Evolutionary conservation across 2,329 filamentous ascomycete species (phyloP), one percentile per base, ranked within the genome.

Genomic region (Amesomyces nigricolor): DNA sequence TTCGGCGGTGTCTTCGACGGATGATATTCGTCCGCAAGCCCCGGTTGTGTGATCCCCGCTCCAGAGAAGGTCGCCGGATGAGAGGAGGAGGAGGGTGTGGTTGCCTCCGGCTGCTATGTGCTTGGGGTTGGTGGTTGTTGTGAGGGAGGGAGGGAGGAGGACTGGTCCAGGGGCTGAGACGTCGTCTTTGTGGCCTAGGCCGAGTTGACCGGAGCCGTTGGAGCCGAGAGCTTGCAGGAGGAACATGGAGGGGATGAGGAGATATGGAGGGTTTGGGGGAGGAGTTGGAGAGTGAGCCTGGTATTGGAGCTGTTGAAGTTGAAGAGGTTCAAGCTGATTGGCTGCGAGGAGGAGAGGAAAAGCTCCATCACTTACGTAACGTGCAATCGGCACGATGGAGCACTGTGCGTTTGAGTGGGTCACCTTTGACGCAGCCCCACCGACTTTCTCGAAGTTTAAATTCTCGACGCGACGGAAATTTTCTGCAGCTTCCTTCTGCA

Each of bases 151-250:
- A 5, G 73, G 66, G 68, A 89, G 87, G n/a, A 79, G 63, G 60
- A 82, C 83, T 59, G 73, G 75, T 59, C 85, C 81, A 1, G 87
- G 86, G 0, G 81, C 74, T 1, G 85, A 86, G 47, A 88, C 82
- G 64, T 91, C 87, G 66, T 89, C 82, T 58, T 75, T 77, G 68
- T 90, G 87, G 17, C 82, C 82, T 56, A 90, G 79, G 40, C 85
- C 87, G 9, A 91, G 76, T 66, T 91, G 88, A 35, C 86, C 86
- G 1, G 84, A 89, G 44, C 87, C 85, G 64, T 91, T 91, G 4
- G 88, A 91, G 32, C 88, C 88, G 46, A 91, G 76, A 2, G 87
- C 62, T 55, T 54, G 58, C 13, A 58, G 49, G 19, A 52, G 32
- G 14, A 48, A 22, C 50, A 56, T 56, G 37, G 13, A 32, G 5